Conservation (phyloP, 306 rosid genomes). For the Begonia fuchsioides region DNA sequence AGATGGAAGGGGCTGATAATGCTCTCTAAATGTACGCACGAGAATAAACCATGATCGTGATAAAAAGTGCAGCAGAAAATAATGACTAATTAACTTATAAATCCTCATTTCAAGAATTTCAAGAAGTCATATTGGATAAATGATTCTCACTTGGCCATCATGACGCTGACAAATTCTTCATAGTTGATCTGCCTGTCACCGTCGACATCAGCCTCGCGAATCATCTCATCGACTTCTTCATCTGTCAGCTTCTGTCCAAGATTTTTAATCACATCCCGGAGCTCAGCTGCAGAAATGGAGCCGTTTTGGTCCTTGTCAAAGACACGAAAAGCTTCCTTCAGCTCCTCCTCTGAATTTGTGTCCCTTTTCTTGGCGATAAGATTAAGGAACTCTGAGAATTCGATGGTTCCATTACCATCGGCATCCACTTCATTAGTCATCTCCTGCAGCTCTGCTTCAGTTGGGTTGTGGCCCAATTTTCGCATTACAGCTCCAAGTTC, state of each 20-base stretch:
- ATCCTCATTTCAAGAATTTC: slow-evolving; percentile 5
- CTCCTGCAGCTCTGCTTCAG: slow-evolving; percentile 12
- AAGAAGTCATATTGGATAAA: slow-evolving; percentile 4
- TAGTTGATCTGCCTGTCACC: slow-evolving; percentile 14
- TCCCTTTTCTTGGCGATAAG: too few species aligned
- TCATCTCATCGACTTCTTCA: too few species aligned
- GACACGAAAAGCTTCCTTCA: slow-evolving; percentile 13
- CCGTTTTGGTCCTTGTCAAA: slow-evolving; percentile 13
- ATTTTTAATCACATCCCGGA: slow-evolving; percentile 10
- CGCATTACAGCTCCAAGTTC: slow-evolving; percentile 13
- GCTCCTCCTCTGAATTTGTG: slow-evolving; percentile 14
- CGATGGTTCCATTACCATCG: slow-evolving; percentile 13
- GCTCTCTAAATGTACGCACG: too few species aligned
- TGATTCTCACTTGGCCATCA: slow-evolving; percentile 15
- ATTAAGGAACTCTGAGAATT: too few species aligned
- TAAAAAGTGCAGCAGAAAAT: too few species aligned
- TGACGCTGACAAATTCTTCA: slow-evolving; percentile 12
- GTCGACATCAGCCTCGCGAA: too few species aligned
- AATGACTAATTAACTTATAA: too few species aligned
- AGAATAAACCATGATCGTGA: too few species aligned
- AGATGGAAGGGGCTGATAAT: too few species aligned
- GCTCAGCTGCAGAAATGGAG: slow-evolving; percentile 12
- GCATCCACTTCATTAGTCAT: slow-evolving; percentile 13
- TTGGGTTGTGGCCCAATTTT: slow-evolving; percentile 12
- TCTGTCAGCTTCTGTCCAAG: slow-evolving; percentile 13